Conservation (phyloP, 1,284 basidiomycete species). For the Coriolopsis trogii region DNA sequence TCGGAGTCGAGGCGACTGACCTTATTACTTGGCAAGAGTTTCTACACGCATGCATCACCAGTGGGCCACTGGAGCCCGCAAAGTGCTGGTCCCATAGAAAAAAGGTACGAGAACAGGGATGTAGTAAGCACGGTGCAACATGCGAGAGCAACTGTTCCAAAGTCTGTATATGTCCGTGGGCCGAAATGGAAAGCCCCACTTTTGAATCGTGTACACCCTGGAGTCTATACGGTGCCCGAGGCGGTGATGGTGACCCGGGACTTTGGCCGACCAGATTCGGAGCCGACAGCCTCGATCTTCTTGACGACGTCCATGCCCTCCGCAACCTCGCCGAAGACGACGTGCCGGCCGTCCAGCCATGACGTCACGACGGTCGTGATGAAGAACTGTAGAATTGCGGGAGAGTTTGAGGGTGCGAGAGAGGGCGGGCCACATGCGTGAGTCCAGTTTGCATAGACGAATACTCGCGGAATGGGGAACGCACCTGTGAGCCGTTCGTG, state of each 20-base stretch:
- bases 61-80: too few relatives aligned
- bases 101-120: too few relatives aligned
- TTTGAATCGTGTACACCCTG: too few relatives aligned
- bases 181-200: too few relatives aligned
- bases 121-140: too few relatives aligned
- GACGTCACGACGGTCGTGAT: slow-evolving; percentile 82
- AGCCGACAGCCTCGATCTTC: slow-evolving; percentile 70
- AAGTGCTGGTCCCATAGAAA: too few relatives aligned
- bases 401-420: too few relatives aligned
- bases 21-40: too few relatives aligned
- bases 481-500: slow-evolving; percentile 74
- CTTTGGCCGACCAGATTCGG: slow-evolving; percentile 54
- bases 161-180: too few relatives aligned
- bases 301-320: slow-evolving; percentile 81
- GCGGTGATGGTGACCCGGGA: slow-evolving; percentile 62
- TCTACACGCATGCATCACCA: too few relatives aligned
- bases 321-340: slow-evolving; percentile 86
- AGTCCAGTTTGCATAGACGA: neutral
- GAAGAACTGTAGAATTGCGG: slow-evolving; percentile 61
- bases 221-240: slow-evolving; percentile 57
- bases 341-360: slow-evolving; percentile 83
- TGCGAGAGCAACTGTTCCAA: too few relatives aligned
- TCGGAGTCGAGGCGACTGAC: too few relatives aligned
- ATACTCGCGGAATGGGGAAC: slow-evolving; percentile 2
- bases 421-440: neutral